These are phyloP conservation scores for Kodamaea sp. DNA, from an alignment of 1,139 yeast genomes.

Conservation along the genomic window DNA sequence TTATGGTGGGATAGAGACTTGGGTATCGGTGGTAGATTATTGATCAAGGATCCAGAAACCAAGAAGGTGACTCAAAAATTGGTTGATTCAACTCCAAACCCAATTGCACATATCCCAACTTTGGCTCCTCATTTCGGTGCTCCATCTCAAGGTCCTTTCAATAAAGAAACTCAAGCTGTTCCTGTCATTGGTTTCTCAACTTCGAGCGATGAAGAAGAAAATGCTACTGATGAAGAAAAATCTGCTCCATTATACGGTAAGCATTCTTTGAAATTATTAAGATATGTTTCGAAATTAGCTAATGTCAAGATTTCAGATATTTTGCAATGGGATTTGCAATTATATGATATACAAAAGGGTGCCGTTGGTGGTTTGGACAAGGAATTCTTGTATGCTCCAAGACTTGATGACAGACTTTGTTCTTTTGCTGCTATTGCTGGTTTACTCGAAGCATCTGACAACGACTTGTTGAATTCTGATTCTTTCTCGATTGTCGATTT, in stretches of 20 bases:
- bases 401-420: constrained; percentile 65
- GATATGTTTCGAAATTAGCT: constrained; percentile 53
- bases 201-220: constrained; percentile 25
- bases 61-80: constrained; percentile 38
- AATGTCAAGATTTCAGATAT: constrained; percentile 48
- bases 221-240: constrained; percentile 56
- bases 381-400: constrained; percentile 62
- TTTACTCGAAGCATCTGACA: constrained; percentile 39
- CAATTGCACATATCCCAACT: constrained; percentile 62
- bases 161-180: constrained; percentile 58
- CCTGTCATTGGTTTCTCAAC: constrained; percentile 53
- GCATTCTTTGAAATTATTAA: constrained; percentile 51
- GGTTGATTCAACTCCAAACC: constrained; percentile 57
- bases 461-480: constrained; percentile 21
- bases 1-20: constrained; percentile 67
- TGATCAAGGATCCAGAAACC: constrained; percentile 34
- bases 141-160: constrained; percentile 48
- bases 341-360: constrained; percentile 64
- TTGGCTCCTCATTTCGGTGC: constrained; percentile 66
- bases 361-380: constrained; percentile 55
- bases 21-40: constrained; percentile 61
- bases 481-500: constrained; percentile 49
- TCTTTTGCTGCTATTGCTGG: constrained; percentile 56
- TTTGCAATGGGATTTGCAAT: constrained; percentile 56
- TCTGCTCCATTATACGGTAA: constrained; percentile 58